Conservation (phyloP, 2,329 filamentous ascomycete species). For the Fusarium subtropicale region DNA sequence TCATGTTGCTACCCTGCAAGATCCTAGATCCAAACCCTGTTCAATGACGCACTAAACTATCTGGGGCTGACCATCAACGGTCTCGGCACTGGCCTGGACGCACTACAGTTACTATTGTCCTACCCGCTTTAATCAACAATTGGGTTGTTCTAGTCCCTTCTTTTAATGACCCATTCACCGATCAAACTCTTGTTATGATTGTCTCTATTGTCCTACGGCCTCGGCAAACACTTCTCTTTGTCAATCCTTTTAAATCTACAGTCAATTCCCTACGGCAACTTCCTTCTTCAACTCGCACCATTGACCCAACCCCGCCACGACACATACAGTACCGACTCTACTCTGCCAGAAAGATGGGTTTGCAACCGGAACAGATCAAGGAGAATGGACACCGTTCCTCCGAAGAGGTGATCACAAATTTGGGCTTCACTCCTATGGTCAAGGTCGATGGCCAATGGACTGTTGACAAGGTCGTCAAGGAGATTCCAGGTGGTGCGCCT, state of each 20-base stretch:
- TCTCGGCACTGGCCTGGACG: conserved; percentile 10
- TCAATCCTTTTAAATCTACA: background rate
- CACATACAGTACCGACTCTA: conserved; percentile 6
- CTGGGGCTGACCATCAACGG: conserved; percentile 28
- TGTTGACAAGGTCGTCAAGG: conserved; percentile 72
- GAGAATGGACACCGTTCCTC: conserved; percentile 36
- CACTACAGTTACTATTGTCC: background rate
- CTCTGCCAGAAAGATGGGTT: conserved; percentile 46
- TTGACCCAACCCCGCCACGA: conserved; percentile 24
- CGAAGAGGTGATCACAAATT: conserved; percentile 38
- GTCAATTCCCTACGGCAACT: background rate
- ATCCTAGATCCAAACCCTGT: conserved; percentile 15
- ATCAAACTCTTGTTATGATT: conserved; percentile 22
- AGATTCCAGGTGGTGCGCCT: conserved; percentile 67
- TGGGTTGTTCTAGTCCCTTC: conserved; percentile 1
- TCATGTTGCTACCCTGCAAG: background rate
- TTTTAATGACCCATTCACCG: conserved; percentile 1
- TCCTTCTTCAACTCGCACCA: background rate
- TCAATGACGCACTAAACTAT: conserved; percentile 4
- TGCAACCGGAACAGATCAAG: conserved; percentile 42
- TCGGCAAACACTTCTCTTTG: conserved; percentile 6
- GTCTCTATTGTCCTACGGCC: background rate
- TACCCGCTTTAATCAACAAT: conserved; percentile 15
- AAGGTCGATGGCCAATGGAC: conserved; percentile 64
- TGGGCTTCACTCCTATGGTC: conserved; percentile 53